Base-by-base conservation (phyloP, 2,329 filamentous ascomycete species). In the Blumeria hordei region DNA sequence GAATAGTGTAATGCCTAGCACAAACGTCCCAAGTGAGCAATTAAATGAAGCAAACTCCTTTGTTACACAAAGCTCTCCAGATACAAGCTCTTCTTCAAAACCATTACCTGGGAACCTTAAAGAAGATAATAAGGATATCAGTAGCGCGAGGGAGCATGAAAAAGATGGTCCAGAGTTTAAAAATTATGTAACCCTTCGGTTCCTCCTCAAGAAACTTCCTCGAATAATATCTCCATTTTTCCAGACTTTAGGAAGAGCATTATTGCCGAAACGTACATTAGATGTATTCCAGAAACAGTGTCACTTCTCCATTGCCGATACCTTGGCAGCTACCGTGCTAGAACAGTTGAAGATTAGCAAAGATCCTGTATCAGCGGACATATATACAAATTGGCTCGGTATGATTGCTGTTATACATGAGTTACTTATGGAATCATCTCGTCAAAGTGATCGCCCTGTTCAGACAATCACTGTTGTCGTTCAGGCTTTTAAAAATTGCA, bases 181-280 rank as follows among this genome's bases (percentile, higher is more conserved):
- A 64, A 98, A 96, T 66, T 87, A 83, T 43, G 79, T 83, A 64
- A 81, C 78, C 11, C 72, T 96, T 47, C 77, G 83, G 39, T 81
- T 81, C 60, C 71, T 96, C 10, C 73, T 96, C 11, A 82, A 83
- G 62, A 81, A 85, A 36, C 76, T 93, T 61, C 81, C 88, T 21
- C 80, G 80, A 8, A 81, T 82, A 3, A 83, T 88, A n/a, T 83
- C 86, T 16, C 81, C 84, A 0, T 84, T 96, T 61, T 83, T 94
- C 64, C 86, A 94, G 63, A 82, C 80, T 1, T 71, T 96, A 45
- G 90, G 90, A 11, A 92, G 87, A 66, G 78, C 83, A 14, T 71
- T 96, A 21, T 73, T 94, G 3, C 78, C 80, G 45, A 83, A 86
- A 57, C 79, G 88, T 53, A 79, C 79, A 58, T 74, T 78, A 33